Evolutionary conservation across 441 rosid genomes (phyloP), one percentile per base, ranked within the genome.

Genomic region (Raphanus hybrid): DNA sequence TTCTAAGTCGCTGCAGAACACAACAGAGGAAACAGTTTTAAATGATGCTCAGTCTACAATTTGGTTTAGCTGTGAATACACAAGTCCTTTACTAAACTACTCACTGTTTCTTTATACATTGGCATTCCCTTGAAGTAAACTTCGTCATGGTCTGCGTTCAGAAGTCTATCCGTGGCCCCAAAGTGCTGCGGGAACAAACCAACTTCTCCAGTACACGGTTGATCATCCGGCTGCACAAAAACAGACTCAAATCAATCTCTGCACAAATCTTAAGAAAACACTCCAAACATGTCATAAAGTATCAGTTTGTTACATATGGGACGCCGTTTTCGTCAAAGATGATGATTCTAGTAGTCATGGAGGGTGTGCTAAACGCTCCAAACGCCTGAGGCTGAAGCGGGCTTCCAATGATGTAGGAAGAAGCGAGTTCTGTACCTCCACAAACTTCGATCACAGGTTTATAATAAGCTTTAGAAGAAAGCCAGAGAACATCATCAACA

Each of bases 401-500:
- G 55, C 87, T 82, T 71, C 96, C 97, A 61, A 84, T 89, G 67
- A 91, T 78, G 76, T 92, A 94, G 7, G 91, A 76, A 15, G 97
- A 92, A 68, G 94, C 87, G 8, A 92, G 97, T 67, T 92, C 97
- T 0, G 98, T 88, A 78, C 97, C 98, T 67, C 98, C 98, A 79
- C 98, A 94, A 55, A 88, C 82, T 84, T 94, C 97, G 4, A 90
- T 82, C 57, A 92, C 59, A n/a, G 97, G 96, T 73, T 80, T 90
- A 80, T 92, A 92, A 80, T 83, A 86, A 55, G 96, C 79, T 82
- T 82, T 90, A 10, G 97, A 94, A 67, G 97, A 92, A 64, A 94
- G 97, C 98, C 97, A 94, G 50, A 94, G 97, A 84, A 90, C 90
- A 35, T 94, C 97, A 55, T 94, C 97, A 48, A 89, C 89, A 77